Evolutionary conservation across 192 early-diverging fungal genomes (phyloP).

Genomic region (Spizellomyces sp.): DNA sequence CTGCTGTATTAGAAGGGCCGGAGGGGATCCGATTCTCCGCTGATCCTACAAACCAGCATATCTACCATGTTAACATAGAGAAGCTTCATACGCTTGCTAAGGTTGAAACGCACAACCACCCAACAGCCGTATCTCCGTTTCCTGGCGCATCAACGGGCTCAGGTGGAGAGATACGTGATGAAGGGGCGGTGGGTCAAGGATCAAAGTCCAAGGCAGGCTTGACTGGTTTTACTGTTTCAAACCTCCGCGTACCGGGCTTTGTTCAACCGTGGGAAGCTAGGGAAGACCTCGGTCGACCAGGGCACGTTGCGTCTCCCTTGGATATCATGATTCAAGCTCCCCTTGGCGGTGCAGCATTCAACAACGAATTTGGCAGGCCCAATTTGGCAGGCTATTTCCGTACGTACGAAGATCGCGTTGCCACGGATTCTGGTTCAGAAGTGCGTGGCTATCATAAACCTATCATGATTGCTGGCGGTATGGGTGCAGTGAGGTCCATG

Average conservation of each 20-base stretch:
- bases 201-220: constrained; percentile 96
- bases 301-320: constrained; percentile 86
- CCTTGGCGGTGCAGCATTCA: constrained; percentile 96
- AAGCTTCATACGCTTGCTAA: constrained; percentile 89
- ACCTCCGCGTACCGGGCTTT: constrained; percentile 88
- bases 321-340: constrained; percentile 99
- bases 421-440: constrained; percentile 62
- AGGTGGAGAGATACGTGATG: constrained; percentile 99
- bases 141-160: constrained; percentile 98
- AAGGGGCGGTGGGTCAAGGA: constrained; percentile 95
- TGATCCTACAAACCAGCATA: constrained; percentile 36
- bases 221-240: constrained; percentile 93
- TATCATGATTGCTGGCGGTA: constrained; percentile 98
- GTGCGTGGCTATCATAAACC: constrained; percentile 98
- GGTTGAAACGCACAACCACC: constrained; percentile 99
- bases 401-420: constrained; percentile 66
- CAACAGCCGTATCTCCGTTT: constrained; percentile 97
- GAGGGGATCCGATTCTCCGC: constrained; percentile 57
- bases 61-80: constrained; percentile 69
- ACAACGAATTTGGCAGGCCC: constrained; percentile 99
- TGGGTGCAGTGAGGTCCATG: constrained; percentile 88
- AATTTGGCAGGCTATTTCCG: constrained; percentile 96
- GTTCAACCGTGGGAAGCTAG: constrained; percentile 90
- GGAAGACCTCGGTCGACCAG: constrained; percentile 77
- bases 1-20: constrained; percentile 88